Conservation (phyloP, 441 rosid genomes). For the Hura crepitans region DNA sequence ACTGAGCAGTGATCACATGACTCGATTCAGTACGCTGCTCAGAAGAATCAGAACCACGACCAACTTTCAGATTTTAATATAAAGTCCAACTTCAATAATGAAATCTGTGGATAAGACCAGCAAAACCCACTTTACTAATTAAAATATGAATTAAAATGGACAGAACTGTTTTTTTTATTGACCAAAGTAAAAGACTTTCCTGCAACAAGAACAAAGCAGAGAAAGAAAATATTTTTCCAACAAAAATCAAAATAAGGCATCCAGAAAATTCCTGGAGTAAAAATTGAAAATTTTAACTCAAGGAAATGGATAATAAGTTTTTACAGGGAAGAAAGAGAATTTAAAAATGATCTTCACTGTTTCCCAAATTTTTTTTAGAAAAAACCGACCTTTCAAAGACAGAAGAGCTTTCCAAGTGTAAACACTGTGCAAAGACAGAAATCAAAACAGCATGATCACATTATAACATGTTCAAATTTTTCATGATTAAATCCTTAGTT, state of each 20-base stretch:
- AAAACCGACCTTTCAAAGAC: not conserved
- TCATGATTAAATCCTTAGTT: not conserved
- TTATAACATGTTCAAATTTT: not conserved
- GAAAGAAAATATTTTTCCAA: not conserved
- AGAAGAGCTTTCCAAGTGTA: not conserved
- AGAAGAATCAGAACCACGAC: not conserved
- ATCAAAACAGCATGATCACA: not conserved
- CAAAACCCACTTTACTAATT: not conserved
- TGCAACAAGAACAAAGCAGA: conserved; percentile 20
- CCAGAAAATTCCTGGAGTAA: conserved; percentile 14
- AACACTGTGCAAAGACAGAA: not conserved
- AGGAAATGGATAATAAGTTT: conserved; percentile 9
- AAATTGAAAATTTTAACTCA: conserved; percentile 3
- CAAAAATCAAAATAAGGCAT: not conserved
- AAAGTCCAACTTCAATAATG: not conserved
- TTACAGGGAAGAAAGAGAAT: conserved; percentile 1
- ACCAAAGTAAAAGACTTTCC: not conserved
- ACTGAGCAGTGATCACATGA: conserved; percentile 1
- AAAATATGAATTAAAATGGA: not conserved
- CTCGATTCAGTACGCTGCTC: not conserved
- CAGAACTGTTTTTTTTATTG: not conserved
- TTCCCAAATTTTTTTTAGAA: not conserved
- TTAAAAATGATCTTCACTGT: not conserved
- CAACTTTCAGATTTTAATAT: not conserved
- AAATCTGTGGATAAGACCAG: not conserved